A percentile compares a stretch with the other conserved stretches of the same genome.
Conservation (phyloP, 176 grass and related monocot genomes). For the Oryza glumipatula region DNA sequence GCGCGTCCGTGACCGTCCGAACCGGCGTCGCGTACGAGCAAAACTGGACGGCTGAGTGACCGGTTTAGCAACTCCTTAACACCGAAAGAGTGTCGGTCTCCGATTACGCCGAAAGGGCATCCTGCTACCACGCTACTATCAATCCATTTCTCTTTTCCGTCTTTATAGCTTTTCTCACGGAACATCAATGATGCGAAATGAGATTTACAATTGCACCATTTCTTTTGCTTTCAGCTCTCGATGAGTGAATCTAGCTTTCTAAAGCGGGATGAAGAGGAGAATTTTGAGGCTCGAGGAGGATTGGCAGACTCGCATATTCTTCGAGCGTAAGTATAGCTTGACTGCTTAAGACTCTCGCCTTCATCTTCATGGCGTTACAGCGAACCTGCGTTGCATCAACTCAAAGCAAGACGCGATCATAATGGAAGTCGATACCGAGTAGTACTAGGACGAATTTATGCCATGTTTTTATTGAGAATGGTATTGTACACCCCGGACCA, state of each 20-base stretch:
- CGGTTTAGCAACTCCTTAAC: not conserved
- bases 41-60: too few relatives aligned
- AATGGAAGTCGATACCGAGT: not conserved
- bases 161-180: not conserved
- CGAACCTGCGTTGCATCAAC: not conserved
- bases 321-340: too few relatives aligned
- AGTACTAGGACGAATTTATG: constrained; percentile 8
- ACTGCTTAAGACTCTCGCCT: not conserved
- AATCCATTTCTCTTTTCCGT: not conserved
- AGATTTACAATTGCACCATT: not conserved
- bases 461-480: constrained; percentile 52
- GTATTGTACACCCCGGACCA: constrained; percentile 46
- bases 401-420: not conserved
- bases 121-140: not conserved
- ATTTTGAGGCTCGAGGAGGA: not conserved
- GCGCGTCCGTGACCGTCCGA: not conserved
- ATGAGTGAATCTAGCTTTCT: not conserved
- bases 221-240: not conserved
- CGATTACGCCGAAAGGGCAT: constrained; percentile 5
- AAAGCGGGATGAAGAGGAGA: not conserved
- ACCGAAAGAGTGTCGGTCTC: constrained; percentile 16
- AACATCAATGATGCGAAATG: not conserved
- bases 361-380: not conserved
- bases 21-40: not conserved
- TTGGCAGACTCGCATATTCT: not conserved